phyloP scores from a whole-genome alignment of 2,329 filamentous ascomycete species.

The Anthostomella pinea region DNA sequence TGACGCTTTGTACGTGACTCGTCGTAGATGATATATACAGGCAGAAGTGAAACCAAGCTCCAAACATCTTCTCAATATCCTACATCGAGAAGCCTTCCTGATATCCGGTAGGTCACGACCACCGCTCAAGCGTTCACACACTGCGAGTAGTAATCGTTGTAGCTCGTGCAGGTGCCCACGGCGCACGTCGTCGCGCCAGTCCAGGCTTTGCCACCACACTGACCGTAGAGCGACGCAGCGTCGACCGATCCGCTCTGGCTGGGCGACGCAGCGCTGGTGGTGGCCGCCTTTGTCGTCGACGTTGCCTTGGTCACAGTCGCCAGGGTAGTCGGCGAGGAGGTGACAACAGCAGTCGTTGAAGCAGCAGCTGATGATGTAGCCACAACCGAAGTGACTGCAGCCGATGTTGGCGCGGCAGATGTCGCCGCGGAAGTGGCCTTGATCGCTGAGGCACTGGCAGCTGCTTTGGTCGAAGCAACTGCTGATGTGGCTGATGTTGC shows the following conservation, averaged over 20 bases:
- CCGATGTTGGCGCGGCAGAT: conserved; percentile 1
- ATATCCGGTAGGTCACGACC: no score
- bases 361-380: no score
- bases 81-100: background rate
- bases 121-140: conserved; percentile 4
- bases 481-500: conserved; percentile 4
- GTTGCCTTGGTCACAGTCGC: background rate
- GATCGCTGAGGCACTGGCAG: background rate
- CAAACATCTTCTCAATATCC: background rate
- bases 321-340: conserved; percentile 4
- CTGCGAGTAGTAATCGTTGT: conserved; percentile 20
- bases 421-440: background rate
- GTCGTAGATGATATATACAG: conserved; percentile 2
- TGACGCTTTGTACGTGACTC: no score
- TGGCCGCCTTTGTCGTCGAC: background rate
- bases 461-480: background rate
- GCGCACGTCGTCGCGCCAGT: conserved; percentile 18
- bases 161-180: conserved; percentile 15
- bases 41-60: conserved; percentile 3
- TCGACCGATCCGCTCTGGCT: conserved; percentile 1
- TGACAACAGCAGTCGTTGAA: conserved; percentile 4
- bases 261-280: background rate
- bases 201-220: conserved; percentile 12
- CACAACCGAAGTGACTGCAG: no score
- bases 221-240: conserved; percentile 13